These are phyloP conservation scores for Niebla homalea DNA, from an alignment of 495 filamentous ascomycete genomes.

Conservation along the genomic window DNA sequence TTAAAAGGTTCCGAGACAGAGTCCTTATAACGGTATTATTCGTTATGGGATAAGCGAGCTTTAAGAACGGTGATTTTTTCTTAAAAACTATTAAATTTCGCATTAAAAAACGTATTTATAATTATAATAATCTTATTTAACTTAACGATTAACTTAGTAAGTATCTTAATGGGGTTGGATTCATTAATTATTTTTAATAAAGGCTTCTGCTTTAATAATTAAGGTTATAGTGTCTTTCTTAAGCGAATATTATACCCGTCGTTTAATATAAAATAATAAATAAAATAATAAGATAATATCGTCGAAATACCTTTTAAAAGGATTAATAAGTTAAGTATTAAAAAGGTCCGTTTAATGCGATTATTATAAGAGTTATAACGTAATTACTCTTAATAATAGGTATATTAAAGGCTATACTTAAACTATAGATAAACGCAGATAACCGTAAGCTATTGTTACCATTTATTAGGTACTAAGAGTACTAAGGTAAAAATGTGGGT, in stretches of 20 bases:
- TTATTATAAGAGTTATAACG: too few relatives aligned
- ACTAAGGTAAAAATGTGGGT: too few relatives aligned
- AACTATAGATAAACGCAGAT: too few relatives aligned
- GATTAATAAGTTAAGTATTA: too few relatives aligned
- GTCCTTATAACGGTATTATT: not conserved
- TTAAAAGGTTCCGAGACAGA: not conserved
- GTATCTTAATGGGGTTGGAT: conserved; percentile 1
- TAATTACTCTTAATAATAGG: too few relatives aligned
- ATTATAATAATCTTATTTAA: not conserved
- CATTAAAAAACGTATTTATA: not conserved
- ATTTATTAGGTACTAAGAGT: too few relatives aligned
- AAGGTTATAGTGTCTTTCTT: not conserved
- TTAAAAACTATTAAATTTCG: not conserved
- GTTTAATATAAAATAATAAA: not conserved
- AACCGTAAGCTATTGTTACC: too few relatives aligned
- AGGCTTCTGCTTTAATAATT: not conserved
- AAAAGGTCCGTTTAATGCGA: too few relatives aligned
- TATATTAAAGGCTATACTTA: too few relatives aligned
- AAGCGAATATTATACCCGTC: too few relatives aligned
- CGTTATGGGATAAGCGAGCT: conserved; percentile 1
- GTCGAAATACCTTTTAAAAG: too few relatives aligned
- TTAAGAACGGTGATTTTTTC: too few relatives aligned
- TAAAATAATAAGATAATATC: not conserved
- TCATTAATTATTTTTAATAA: not conserved
- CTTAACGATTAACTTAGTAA: not conserved